Evolutionary conservation across 1,139 yeast species (phyloP), one percentile per base, ranked within the genome.

Genomic region (Protomyces gravidus): DNA sequence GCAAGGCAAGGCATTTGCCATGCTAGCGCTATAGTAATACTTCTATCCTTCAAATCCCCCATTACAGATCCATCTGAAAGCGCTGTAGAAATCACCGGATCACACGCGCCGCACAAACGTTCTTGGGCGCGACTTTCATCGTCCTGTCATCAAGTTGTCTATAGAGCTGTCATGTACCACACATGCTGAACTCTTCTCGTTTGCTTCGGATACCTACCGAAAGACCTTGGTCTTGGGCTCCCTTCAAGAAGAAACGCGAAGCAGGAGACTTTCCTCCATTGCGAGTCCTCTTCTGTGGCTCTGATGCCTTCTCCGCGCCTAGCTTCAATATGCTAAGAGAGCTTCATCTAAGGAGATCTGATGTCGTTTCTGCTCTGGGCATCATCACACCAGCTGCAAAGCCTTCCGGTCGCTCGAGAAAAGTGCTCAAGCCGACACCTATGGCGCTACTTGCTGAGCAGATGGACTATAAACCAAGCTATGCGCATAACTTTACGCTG

Each of bases 221-320:
- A 26, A 30, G 58, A 13, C 30, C 39, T 21, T 53, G 58, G 58
- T 53, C 58, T n/a, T 53, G 58, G 58, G 58, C 58, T 13, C 50
- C 58, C 3, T 26, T 23, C 47, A 53, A 45, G 39, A 53, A 53
- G 15, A 13, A 25, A 11, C 50, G 50, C 13, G 51, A 46, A 11
- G n/a, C n/a, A 1, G 51, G 51, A 3, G 15, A 23, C 21, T 55
- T 55, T 7, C 48, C 60, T 11, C 60, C 62, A 9, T 45, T 76
- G 59, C 70, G 72, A 50, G 75, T 85, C 19, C 84, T 88, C 5
- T 87, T 83, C 68, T 89, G 90, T 70, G 97, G 97, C 0, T 81
- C 92, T 3, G 97, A 89, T 68, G 70, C 70, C 42, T 89, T 89
- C 72, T 84, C 95, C 64, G 78, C 84, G 5, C 74, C 73, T 7